Percentiles rank a stretch among this genome's conserved stretches.
phyloP scores from a whole-genome alignment of 495 filamentous ascomycete genomes.

The Aspergillus baeticus region DNA sequence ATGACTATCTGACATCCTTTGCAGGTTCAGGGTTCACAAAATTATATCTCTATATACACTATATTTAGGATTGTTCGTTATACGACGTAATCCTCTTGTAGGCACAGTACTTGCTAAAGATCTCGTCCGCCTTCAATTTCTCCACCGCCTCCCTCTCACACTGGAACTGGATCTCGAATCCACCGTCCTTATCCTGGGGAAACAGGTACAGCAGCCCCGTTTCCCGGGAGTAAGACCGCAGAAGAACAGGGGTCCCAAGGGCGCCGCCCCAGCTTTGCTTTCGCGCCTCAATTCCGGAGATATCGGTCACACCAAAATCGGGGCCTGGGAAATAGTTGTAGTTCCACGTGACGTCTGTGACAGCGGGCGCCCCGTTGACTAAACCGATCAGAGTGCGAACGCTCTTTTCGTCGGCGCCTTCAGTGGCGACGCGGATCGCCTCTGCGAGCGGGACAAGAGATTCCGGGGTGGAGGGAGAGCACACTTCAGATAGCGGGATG shows the following conservation, averaged over 20 bases:
- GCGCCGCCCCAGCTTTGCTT: constrained; percentile 6
- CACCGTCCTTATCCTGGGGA: constrained; percentile 6
- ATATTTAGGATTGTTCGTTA: not conserved
- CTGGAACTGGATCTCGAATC: constrained; percentile 12
- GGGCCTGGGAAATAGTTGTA: constrained; percentile 13
- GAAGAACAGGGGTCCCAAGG: not conserved
- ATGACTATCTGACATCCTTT: too few relatives aligned
- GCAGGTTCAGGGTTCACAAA: too few relatives aligned
- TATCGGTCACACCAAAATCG: constrained; percentile 9
- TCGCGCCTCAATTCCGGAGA: constrained; percentile 5
- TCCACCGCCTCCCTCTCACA: constrained; percentile 11
- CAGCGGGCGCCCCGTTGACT: constrained; percentile 4
- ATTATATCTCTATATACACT: too few relatives aligned
- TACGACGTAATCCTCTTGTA: constrained; percentile 3
- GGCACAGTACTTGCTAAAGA: not conserved
- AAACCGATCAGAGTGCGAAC: constrained; percentile 9
- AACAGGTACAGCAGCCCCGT: constrained; percentile 11
- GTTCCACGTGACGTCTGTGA: constrained; percentile 12
- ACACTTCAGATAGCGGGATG: constrained; percentile 4
- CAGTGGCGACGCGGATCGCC: constrained; percentile 10
- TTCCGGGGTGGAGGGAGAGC: not conserved
- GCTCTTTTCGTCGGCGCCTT: constrained; percentile 1
- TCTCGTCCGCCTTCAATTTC: not conserved
- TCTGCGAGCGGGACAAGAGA: constrained; percentile 9
- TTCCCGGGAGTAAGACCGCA: constrained; percentile 7